A percentile compares a stretch with the other conserved stretches of the same genome.
Evolutionary conservation across 176 grass and related monocot species (phyloP).

Genomic region (Bromus sterilis): DNA sequence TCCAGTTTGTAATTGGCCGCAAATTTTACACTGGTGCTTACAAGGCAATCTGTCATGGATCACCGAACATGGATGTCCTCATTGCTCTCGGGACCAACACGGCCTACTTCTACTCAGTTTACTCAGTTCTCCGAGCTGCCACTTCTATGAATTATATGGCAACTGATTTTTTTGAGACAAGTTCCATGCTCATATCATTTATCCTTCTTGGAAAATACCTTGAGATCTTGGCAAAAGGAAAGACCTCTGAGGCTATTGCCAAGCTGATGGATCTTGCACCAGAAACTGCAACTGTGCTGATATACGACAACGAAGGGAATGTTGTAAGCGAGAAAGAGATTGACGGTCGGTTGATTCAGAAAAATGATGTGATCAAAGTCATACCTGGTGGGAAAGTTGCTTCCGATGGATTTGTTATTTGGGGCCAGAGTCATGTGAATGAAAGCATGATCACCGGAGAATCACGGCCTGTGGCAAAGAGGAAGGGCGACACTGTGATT

Average conservation of each 20-base stretch:
- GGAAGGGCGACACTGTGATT: conserved; percentile 79
- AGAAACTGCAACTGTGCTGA: conserved; percentile 59
- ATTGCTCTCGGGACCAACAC: conserved; percentile 92
- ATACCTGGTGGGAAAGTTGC: conserved; percentile 80
- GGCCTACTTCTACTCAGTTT: conserved; percentile 89
- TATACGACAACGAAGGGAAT: conserved; percentile 50
- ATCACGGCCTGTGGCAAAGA: conserved; percentile 79
- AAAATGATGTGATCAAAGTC: conserved; percentile 98
- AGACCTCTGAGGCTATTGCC: conserved; percentile 88
- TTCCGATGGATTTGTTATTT: conserved; percentile 86
- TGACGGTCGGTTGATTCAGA: conserved; percentile 86
- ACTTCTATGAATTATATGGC: conserved; percentile 51
- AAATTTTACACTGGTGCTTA: conserved; percentile 87
- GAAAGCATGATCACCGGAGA: conserved; percentile 99
- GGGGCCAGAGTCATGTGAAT: conserved; percentile 97
- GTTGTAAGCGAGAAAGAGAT: conserved; percentile 70
- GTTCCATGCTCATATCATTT: conserved; percentile 97
- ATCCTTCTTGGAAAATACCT: conserved; percentile 96
- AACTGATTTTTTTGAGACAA: conserved; percentile 98
- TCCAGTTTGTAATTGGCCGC: conserved; percentile 84
- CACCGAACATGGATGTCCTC: conserved; percentile 98
- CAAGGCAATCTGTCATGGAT: conserved; percentile 63
- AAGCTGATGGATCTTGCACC: conserved; percentile 97
- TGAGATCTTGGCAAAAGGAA: conserved; percentile 96
- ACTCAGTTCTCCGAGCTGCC: conserved; percentile 71